phyloP scores from a whole-genome alignment of 805 yeast species.

The Clavispora santaluciae region DNA sequence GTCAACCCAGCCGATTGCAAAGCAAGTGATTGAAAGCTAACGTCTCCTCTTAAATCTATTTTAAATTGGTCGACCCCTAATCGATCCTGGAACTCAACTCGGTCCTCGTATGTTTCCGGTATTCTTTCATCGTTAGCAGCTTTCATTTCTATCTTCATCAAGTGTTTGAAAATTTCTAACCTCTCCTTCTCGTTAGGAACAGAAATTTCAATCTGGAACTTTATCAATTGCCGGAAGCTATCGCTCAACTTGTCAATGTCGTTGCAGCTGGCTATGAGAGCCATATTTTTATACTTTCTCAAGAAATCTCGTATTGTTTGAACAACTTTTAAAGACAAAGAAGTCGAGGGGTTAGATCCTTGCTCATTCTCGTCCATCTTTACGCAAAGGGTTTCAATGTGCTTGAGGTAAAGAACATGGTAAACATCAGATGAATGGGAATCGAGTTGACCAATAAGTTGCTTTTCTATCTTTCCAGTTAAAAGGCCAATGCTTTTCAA shows the following conservation, averaged over 20 bases:
- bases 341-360: slow-evolving; percentile 34
- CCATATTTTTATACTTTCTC: slow-evolving; percentile 35
- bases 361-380: slow-evolving; percentile 58
- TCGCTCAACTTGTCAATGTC: slow-evolving; percentile 68
- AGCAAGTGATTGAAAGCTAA: slow-evolving; percentile 56
- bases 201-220: slow-evolving; percentile 69
- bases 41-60: slow-evolving; percentile 29
- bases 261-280: slow-evolving; percentile 61
- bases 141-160: slow-evolving; percentile 26
- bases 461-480: slow-evolving; percentile 68
- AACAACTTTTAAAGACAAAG: slow-evolving; percentile 49
- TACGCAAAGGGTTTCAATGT: slow-evolving; percentile 70
- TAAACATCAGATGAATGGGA: slow-evolving; percentile 26
- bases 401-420: slow-evolving; percentile 56
- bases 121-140: slow-evolving; percentile 4
- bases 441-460: slow-evolving; percentile 27
- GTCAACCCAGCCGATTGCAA: slow-evolving; percentile 90
- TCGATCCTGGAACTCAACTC: slow-evolving; percentile 14
- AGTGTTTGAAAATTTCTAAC: slow-evolving; percentile 50
- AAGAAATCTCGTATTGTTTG: slow-evolving; percentile 55
- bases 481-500: slow-evolving; percentile 74
- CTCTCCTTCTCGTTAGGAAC: slow-evolving; percentile 83
- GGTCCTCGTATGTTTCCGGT: slow-evolving; percentile 18
- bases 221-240: slow-evolving; percentile 59
- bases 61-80: slow-evolving; percentile 15